Conservation (phyloP, 169 alveolate genomes). For the Cryptosporidium felis region DNA sequence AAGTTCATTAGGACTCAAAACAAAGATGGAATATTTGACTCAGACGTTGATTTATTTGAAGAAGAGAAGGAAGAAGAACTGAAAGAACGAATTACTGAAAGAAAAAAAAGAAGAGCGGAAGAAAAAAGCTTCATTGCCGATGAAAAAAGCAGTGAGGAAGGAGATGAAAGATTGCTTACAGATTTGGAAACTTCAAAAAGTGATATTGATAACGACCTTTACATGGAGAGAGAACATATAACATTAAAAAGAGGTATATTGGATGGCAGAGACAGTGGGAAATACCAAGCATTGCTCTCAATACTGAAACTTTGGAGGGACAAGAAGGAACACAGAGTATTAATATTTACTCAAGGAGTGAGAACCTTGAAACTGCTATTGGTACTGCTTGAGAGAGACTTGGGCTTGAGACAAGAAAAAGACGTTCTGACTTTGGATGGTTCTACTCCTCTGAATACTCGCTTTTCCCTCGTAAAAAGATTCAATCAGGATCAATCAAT, state of each 20-base stretch:
- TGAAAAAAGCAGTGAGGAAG: too few species aligned
- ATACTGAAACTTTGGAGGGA: conserved; percentile 44
- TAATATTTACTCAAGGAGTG: conserved; percentile 65
- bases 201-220: too few species aligned
- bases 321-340: conserved; percentile 40
- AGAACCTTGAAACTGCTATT: conserved; percentile 31
- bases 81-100: too few species aligned
- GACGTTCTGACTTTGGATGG: conserved; percentile 56
- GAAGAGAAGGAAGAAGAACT: conserved; percentile 45
- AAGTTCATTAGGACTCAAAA: conserved; percentile 19
- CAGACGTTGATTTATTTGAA: background rate
- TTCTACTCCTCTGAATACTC: conserved; percentile 36
- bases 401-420: background rate
- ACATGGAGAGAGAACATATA: too few species aligned
- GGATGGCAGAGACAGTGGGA: conserved; percentile 59
- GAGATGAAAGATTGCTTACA: too few species aligned
- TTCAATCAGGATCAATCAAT: conserved; percentile 69
- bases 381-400: conserved; percentile 31
- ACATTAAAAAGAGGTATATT: too few species aligned
- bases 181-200: too few species aligned
- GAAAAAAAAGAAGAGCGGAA: too few species aligned
- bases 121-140: too few species aligned
- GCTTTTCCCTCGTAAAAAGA: conserved; percentile 70
- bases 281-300: conserved; percentile 56
- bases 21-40: background rate